These are phyloP conservation scores for Ogataea paradorogensis DNA, from an alignment of 805 yeast genomes.

Conservation along the genomic window DNA sequence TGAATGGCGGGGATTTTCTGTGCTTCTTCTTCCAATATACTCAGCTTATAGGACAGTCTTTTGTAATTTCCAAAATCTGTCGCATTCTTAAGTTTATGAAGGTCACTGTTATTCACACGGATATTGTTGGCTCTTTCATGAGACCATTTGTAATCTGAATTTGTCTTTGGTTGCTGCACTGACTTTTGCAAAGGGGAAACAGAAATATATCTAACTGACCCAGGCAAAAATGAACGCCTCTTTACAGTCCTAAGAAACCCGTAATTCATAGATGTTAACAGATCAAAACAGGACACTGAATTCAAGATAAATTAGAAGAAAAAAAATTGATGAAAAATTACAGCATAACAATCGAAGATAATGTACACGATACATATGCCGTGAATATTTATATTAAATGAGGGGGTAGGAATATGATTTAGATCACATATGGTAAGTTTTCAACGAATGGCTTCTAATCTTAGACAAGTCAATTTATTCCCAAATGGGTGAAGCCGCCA, in stretches of 20 bases:
- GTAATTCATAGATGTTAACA: conserved; percentile 4
- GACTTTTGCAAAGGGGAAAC: conserved; percentile 13
- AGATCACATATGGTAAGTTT: background rate
- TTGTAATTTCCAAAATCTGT: conserved; percentile 34
- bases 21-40: conserved; percentile 51
- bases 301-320: background rate
- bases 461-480: conserved; percentile 19
- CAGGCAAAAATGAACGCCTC: background rate
- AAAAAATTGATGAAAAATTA: conserved; percentile 14
- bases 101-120: conserved; percentile 12
- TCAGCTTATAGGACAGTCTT: conserved; percentile 24
- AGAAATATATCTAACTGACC: conserved; percentile 10
- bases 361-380: background rate
- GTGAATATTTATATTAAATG: background rate
- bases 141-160: conserved; percentile 25
- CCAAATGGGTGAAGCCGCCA: conserved; percentile 39
- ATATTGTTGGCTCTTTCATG: conserved; percentile 29
- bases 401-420: background rate
- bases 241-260: background rate
- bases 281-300: background rate
- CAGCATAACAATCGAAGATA: conserved; percentile 6
- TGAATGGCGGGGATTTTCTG: conserved; percentile 64
- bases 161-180: conserved; percentile 9
- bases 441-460: background rate
- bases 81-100: conserved; percentile 21